Base-by-base conservation (phyloP, 2,329 filamentous ascomycete genomes). In the Calcarisporium arbuscula region DNA sequence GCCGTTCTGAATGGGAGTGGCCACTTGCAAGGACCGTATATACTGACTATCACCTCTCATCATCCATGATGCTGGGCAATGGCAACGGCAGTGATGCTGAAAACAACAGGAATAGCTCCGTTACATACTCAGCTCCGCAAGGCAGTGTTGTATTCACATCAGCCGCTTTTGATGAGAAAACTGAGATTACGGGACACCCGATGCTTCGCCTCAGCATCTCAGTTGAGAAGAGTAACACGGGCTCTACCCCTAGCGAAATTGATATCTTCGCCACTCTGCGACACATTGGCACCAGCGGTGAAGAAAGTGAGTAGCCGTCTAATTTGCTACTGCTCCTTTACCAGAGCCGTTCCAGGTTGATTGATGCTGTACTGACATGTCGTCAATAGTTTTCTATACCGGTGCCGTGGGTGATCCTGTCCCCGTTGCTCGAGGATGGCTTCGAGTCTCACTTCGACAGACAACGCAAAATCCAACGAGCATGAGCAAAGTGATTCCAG, bases 151-250 rank as follows among this genome's bases (percentile, higher is more conserved):
- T 17, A 8, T 32, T 32, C n/a, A 32, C 20, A 8, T 21, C 30
- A 5, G 19, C 20, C 12, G 20, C 30, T 6, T 82, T 85, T 38
- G 64, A 69, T n/a, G 40, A 61, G 6, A 77, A 85, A 46, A 81
- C 72, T 0, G 82, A 85, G 48, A 74, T 86, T 35, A 85, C 82
- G 0, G 82, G 82, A 0, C 77, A 85, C 47, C 61, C 83, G 19
- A 63, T 74, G 0, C 78, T 77, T 0, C 79, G 77, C 43, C 61
- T 86, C 6, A 27, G 25, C 25, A 27, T 27, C 25, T 27, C 25
- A 19, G 28, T 15, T 11, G 25, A 27, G 11, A 15, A 12, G 25
- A n/a, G n/a, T n/a, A 15, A 27, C 11, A 15, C 12, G 25, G 25
- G 16, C 11, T 14, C n/a, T 7, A 11, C 11, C 12, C 25, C 25